Evolutionary conservation across 2,329 filamentous ascomycete genomes (phyloP), one percentile per base, ranked within the genome.

Genomic region (Fusarium drepaniforme): DNA sequence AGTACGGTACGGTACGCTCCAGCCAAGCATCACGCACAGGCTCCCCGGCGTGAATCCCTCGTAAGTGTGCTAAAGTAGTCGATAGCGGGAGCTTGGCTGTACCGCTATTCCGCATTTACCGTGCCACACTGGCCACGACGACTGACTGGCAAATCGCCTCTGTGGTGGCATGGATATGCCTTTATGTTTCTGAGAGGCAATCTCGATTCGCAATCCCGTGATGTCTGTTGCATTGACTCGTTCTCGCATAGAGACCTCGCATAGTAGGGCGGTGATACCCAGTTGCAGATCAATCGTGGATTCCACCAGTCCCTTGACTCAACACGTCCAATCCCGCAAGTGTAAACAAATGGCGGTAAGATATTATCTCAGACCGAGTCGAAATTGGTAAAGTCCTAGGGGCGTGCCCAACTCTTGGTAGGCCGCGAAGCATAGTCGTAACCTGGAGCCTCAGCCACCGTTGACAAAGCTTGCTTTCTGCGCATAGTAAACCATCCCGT

Each of bases 281-380:
- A 58, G 37, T 37, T 58, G 33, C n/a, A 67, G 44, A 40, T 38
- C 25, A 15, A 30, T 33, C 44, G 35, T 46, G 59, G 60, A 62
- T 44, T 65, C 58, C 30, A 66, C 38, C 40, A 60, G 21, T 35
- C 33, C 11, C 37, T 56, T 53, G 49, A 25, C 21, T 35, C 4
- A 46, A 62, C 33, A 23, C 5, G 28, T 16, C 15, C 25, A 42
- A 42, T 15, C 21, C 16, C n/a, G 11, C 11, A 7, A 7, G 16
- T 60, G 30, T 46, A 12, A 33, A 67, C 56, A 46, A 72, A 66
- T 42, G 35, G 70, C 71, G 70, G 71, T 71, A 61, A 73, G 67
- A 64, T 73, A 64, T 67, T 46, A 60, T 42, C 23, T 70, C 25
- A 53, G 49, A 33, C 18, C 49, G 3, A 53, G 28, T 53, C 49